These are phyloP conservation scores for Spathaspora sp. DNA, from an alignment of 1,139 yeast genomes.

Conservation along the genomic window DNA sequence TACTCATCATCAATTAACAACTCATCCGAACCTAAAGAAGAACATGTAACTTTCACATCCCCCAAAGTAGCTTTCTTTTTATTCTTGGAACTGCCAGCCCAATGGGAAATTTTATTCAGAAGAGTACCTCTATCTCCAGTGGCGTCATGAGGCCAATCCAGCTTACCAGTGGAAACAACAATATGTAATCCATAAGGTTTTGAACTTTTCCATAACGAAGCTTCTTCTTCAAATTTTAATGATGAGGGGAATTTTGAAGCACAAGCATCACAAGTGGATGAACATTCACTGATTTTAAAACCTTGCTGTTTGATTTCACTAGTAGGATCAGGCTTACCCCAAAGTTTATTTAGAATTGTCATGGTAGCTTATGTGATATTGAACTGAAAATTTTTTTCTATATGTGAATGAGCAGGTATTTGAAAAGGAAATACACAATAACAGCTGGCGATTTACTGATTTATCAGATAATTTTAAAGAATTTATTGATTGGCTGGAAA, in stretches of 20 bases:
- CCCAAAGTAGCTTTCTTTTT: conserved; percentile 18
- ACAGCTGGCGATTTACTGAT: background rate
- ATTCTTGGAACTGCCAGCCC: conserved; percentile 38
- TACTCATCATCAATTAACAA: conserved; percentile 41
- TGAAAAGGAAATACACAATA: background rate
- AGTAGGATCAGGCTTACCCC: conserved; percentile 8
- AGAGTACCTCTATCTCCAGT: conserved; percentile 52
- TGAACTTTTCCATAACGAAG: conserved; percentile 68
- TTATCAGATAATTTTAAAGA: background rate
- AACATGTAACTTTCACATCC: conserved; percentile 51
- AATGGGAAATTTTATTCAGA: conserved; percentile 46
- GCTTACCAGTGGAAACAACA: conserved; percentile 76
- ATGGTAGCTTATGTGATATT: conserved; percentile 4
- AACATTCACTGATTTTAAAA: conserved; percentile 44
- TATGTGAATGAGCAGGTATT: background rate
- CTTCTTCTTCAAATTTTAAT: conserved; percentile 45
- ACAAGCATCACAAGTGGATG: conserved; percentile 52
- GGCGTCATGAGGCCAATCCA: conserved; percentile 85
- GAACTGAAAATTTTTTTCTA: background rate
- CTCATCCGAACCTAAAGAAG: conserved; percentile 45
- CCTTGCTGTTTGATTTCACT: conserved; percentile 32
- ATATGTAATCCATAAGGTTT: conserved; percentile 69
- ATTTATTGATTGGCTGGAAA: background rate
- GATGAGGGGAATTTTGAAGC: conserved; percentile 54
- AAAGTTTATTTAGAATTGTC: conserved; percentile 11